Percentiles rank a stretch among this genome's conserved stretches.
Conservation (phyloP, 2,329 filamentous ascomycete species). For the Coniochaeta sp. region DNA sequence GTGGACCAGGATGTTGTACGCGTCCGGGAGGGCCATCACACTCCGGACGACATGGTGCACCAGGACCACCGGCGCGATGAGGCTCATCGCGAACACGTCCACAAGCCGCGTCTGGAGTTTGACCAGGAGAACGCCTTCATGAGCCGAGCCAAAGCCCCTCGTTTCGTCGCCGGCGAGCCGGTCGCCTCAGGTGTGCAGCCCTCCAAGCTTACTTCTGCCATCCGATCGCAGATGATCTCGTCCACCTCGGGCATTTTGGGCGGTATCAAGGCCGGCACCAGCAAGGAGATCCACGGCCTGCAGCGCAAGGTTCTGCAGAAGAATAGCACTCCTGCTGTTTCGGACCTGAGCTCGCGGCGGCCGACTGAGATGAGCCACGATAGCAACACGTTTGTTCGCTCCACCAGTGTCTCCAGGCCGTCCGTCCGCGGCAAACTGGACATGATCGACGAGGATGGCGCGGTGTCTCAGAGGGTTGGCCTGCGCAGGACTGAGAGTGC, state of each 20-base stretch:
- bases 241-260: conserved; percentile 85
- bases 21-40: conserved; percentile 35
- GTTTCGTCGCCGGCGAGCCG: conserved; percentile 68
- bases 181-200: conserved; percentile 89
- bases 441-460: conserved; percentile 20
- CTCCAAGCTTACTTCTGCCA: conserved; percentile 91
- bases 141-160: conserved; percentile 48
- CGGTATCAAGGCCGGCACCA: conserved; percentile 72
- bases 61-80: neutral
- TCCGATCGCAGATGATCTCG: conserved; percentile 94
- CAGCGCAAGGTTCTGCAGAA: conserved; percentile 90
- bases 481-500: conserved; percentile 30
- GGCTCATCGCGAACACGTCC: conserved; percentile 6
- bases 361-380: conserved; percentile 45
- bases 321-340: conserved; percentile 54
- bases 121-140: conserved; percentile 51
- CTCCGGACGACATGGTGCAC: neutral
- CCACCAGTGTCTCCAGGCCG: conserved; percentile 33
- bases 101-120: conserved; percentile 30
- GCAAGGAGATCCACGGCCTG: conserved; percentile 88
- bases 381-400: conserved; percentile 31
- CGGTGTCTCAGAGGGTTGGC: conserved; percentile 26
- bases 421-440: conserved; percentile 25
- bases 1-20: neutral
- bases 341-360: conserved; percentile 58